Percentiles rank a stretch among this genome's conserved stretches.
Evolutionary conservation across 139 green algal genomes (phyloP).

Genomic region (Diplosphaera chodatii): DNA sequence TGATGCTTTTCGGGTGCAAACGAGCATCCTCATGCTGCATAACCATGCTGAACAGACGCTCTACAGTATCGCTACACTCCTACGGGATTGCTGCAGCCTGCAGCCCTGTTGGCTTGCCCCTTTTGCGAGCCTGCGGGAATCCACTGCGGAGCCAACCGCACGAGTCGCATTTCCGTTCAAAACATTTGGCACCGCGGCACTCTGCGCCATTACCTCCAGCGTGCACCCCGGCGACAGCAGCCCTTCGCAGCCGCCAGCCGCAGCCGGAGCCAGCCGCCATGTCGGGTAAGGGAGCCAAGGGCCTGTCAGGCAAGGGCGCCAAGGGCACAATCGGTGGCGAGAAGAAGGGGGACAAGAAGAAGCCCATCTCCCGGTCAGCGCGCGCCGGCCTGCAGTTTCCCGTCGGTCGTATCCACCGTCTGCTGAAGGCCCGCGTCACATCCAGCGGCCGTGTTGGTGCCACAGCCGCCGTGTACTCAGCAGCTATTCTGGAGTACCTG

Average conservation of each 20-base stretch:
- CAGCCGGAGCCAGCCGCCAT: conserved; percentile 22
- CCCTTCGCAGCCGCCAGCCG: not conserved
- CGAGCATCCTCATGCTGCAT: too few relatives aligned
- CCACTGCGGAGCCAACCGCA: too few relatives aligned
- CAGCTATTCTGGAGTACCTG: conserved; percentile 92
- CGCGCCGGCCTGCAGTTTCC: conserved; percentile 94
- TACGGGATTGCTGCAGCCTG: too few relatives aligned
- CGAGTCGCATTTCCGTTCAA: too few relatives aligned
- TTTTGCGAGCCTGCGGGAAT: too few relatives aligned
- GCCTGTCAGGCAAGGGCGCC: conserved; percentile 88
- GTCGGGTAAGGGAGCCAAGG: conserved; percentile 88
- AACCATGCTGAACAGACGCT: too few relatives aligned
- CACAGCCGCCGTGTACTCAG: conserved; percentile 97
- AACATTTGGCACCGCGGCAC: not conserved
- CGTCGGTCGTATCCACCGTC: conserved; percentile 94
- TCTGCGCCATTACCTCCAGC: not conserved
- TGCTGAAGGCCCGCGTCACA: conserved; percentile 92
- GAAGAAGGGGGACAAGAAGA: conserved; percentile 69
- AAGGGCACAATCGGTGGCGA: conserved; percentile 80
- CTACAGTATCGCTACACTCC: too few relatives aligned
- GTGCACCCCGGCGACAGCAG: not conserved
- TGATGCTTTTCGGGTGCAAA: too few relatives aligned
- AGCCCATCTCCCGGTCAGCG: conserved; percentile 77
- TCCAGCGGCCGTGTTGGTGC: conserved; percentile 95
- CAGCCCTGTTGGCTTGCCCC: too few relatives aligned